Evolutionary conservation across 768 basidiomycete genomes (phyloP).

Genomic region (Pilatotrama ljubarskyi): DNA sequence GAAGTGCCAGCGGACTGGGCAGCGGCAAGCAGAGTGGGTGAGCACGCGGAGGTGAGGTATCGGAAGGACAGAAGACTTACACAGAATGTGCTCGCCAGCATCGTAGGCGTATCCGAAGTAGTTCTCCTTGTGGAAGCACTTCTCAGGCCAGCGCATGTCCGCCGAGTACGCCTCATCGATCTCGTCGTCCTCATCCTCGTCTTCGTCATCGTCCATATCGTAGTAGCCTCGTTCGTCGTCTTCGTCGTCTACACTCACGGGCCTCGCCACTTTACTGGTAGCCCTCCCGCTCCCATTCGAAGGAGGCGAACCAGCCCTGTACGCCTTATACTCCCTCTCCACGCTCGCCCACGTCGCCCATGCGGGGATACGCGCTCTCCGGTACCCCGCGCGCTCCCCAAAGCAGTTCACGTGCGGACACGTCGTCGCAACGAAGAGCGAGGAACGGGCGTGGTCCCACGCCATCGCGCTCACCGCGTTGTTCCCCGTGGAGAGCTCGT

Average conservation of each 20-base stretch:
- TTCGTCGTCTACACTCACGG: slow-evolving; percentile 13
- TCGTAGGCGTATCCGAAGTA: slow-evolving; percentile 40
- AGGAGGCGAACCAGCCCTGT: not conserved
- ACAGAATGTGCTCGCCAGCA: slow-evolving; percentile 36
- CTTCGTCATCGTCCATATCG: slow-evolving; percentile 16
- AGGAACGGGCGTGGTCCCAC: slow-evolving; percentile 32
- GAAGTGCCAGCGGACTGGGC: slow-evolving; percentile 26
- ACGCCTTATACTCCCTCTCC: slow-evolving; percentile 17
- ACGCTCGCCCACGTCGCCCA: slow-evolving; percentile 20
- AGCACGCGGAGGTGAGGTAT: not conserved
- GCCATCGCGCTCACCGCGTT: slow-evolving; percentile 38
- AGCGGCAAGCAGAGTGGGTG: not conserved
- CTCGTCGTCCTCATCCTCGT: slow-evolving; percentile 11
- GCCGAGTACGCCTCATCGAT: slow-evolving; percentile 26
- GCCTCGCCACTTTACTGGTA: slow-evolving; percentile 9
- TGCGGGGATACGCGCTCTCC: slow-evolving; percentile 22
- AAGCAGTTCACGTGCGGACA: slow-evolving; percentile 33
- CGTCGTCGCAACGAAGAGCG: slow-evolving; percentile 39
- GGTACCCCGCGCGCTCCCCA: slow-evolving; percentile 28
- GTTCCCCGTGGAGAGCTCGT: slow-evolving; percentile 48
- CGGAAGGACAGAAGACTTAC: slow-evolving; percentile 30
- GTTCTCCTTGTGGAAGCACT: slow-evolving; percentile 28
- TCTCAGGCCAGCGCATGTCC: slow-evolving; percentile 35
- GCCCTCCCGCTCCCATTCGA: not conserved
- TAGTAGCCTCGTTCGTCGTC: slow-evolving; percentile 1